These are phyloP conservation scores for Rhododendron mucronatum DNA, from an alignment of 148 eudicot genomes.

Conservation along the genomic window DNA sequence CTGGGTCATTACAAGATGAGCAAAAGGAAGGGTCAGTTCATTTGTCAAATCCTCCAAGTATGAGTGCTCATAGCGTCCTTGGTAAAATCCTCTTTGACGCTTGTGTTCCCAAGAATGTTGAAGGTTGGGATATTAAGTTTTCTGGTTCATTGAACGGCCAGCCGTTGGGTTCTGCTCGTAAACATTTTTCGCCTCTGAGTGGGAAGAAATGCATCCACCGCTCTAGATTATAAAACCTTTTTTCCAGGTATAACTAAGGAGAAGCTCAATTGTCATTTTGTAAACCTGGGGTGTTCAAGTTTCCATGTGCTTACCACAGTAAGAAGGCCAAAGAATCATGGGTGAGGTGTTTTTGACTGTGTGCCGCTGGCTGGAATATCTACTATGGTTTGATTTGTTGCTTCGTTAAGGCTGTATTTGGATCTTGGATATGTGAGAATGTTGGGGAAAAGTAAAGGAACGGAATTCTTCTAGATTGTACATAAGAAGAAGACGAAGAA, in stretches of 20 bases:
- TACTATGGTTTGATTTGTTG: neutral
- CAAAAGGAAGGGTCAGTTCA: constrained; percentile 28
- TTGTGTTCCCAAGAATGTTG: constrained; percentile 60
- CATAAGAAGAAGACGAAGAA: neutral
- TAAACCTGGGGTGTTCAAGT: neutral
- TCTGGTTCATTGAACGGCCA: constrained; percentile 41
- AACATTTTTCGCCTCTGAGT: constrained; percentile 21
- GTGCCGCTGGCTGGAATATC: neutral
- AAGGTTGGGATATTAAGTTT: constrained; percentile 71
- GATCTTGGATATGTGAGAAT: neutral
- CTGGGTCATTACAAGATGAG: constrained; percentile 34
- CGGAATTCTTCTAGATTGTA: neutral
- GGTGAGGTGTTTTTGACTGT: neutral
- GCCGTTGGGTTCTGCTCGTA: constrained; percentile 38
- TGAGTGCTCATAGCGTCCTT: constrained; percentile 51
- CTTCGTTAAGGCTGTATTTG: neutral
- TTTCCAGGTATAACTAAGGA: neutral
- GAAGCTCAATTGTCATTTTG: neutral
- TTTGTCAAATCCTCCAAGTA: constrained; percentile 33
- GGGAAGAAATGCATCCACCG: constrained; percentile 28
- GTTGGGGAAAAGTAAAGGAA: neutral
- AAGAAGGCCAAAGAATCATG: neutral
- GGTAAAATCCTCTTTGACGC: constrained; percentile 61
- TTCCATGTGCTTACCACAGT: neutral
- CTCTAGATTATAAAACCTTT: constrained; percentile 27